Evolutionary conservation across 768 basidiomycete species (phyloP).

Genomic region (Russula griseocarnosa): DNA sequence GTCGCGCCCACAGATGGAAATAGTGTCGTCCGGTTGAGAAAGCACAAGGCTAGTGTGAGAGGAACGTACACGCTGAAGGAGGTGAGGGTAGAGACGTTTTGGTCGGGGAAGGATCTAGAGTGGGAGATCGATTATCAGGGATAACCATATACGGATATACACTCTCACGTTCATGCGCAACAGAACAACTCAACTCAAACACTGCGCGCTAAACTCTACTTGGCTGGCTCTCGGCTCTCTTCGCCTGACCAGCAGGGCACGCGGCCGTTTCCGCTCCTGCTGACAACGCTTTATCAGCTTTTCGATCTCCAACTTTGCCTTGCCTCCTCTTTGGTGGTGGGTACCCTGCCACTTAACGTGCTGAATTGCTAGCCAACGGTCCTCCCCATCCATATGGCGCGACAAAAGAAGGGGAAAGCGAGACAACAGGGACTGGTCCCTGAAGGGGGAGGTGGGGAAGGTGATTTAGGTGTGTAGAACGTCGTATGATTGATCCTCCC

Average conservation of each 20-base stretch:
- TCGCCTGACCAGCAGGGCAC: not conserved
- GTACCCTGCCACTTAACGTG: not conserved
- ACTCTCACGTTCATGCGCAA: conserved; percentile 19
- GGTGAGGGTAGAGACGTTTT: conserved; percentile 73
- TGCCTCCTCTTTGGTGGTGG: not conserved
- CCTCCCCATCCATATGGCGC: conserved; percentile 13
- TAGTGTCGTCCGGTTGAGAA: conserved; percentile 42
- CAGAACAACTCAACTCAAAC: not conserved
- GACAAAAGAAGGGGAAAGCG: conserved; percentile 26
- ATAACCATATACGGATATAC: conserved; percentile 15
- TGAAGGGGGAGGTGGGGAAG: conserved; percentile 17
- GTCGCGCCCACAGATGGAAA: conserved; percentile 32
- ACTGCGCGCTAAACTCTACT: conserved; percentile 8
- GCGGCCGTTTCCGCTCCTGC: not conserved
- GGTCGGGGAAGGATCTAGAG: conserved; percentile 73
- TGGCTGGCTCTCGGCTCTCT: conserved; percentile 4
- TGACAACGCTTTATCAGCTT: not conserved
- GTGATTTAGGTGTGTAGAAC: conserved; percentile 20
- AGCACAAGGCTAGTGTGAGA: conserved; percentile 42
- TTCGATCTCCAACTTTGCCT: not conserved
- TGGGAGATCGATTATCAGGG: conserved; percentile 48
- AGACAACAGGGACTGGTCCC: conserved; percentile 16
- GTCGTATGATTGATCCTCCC: conserved; percentile 9
- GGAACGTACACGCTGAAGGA: conserved; percentile 47
- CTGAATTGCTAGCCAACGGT: not conserved